Conservation (phyloP, 768 basidiomycete genomes). For the Hirschioporus abietinus region DNA sequence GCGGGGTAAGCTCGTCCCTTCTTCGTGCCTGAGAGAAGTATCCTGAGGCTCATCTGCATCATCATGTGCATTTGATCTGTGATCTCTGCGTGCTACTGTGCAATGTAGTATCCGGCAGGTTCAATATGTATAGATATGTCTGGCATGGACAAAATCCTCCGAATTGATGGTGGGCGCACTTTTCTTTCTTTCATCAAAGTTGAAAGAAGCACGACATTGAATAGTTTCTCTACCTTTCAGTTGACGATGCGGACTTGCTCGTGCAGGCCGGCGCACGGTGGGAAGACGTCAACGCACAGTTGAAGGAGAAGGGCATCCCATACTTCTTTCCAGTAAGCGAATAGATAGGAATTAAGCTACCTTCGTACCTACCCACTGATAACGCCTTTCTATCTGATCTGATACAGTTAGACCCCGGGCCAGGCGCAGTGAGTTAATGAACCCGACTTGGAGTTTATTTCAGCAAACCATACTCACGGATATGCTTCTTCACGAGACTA, state of each 20-base stretch:
- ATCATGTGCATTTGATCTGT: not conserved
- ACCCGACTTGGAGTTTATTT: not conserved
- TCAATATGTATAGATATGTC: constrained; percentile 66
- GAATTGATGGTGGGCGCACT: constrained; percentile 40
- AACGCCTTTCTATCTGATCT: not conserved
- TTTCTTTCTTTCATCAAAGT: constrained; percentile 1
- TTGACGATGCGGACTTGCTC: constrained; percentile 64
- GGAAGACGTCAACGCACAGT: constrained; percentile 69
- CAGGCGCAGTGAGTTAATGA: constrained; percentile 40
- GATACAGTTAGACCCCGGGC: constrained; percentile 31
- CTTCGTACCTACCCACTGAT: not conserved
- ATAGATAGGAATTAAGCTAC: not conserved
- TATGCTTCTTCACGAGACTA: constrained; percentile 42
- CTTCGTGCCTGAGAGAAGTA: not conserved
- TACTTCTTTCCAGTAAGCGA: constrained; percentile 78
- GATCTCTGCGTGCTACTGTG: constrained; percentile 4
- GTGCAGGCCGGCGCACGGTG: constrained; percentile 75
- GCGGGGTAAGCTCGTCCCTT: constrained; percentile 45
- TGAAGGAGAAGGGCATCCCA: constrained; percentile 65
- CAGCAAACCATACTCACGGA: constrained; percentile 1
- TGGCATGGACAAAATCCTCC: constrained; percentile 60
- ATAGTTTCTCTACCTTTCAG: constrained; percentile 28
- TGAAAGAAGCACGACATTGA: constrained; percentile 16
- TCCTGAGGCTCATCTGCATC: not conserved
- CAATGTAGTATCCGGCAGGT: constrained; percentile 35